Evolutionary conservation across 73 alveolate genomes (phyloP).

Genomic region (Symbiodinium pilosum): DNA sequence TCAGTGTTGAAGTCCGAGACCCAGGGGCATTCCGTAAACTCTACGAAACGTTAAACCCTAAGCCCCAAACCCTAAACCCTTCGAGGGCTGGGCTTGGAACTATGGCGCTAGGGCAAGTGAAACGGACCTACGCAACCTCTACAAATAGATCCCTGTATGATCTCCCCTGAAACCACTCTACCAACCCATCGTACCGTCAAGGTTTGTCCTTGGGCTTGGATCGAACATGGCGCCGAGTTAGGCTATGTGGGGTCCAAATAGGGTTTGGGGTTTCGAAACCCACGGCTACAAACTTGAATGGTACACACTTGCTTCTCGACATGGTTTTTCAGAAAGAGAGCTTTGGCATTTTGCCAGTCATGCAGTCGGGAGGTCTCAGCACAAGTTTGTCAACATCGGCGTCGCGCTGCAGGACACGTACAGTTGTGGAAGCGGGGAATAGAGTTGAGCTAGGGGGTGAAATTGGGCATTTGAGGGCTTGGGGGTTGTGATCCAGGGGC

Average conservation of each 20-base stretch:
- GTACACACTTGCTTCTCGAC: neutral
- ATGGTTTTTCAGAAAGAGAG: neutral
- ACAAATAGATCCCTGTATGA: neutral
- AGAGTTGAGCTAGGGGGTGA: neutral
- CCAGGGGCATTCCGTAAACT: too few species aligned
- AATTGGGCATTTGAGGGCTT: neutral
- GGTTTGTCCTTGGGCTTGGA: neutral
- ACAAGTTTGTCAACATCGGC: too few species aligned
- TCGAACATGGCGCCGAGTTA: neutral
- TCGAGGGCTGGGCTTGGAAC: neutral
- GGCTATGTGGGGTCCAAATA: neutral
- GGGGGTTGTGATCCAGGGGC: neutral
- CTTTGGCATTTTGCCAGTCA: neutral
- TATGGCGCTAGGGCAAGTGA: neutral
- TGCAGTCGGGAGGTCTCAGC: neutral
- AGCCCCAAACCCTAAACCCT: neutral
- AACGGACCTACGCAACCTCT: neutral
- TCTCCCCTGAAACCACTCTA: neutral
- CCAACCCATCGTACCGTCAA: neutral
- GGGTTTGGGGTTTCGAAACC: neutral
- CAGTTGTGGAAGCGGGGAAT: too few species aligned
- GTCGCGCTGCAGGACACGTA: too few species aligned
- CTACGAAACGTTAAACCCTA: neutral
- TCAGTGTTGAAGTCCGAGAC: too few species aligned
- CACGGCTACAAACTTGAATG: neutral